Conservation (phyloP, 2,329 filamentous ascomycete species). For the Fusarium xyrophilum region DNA sequence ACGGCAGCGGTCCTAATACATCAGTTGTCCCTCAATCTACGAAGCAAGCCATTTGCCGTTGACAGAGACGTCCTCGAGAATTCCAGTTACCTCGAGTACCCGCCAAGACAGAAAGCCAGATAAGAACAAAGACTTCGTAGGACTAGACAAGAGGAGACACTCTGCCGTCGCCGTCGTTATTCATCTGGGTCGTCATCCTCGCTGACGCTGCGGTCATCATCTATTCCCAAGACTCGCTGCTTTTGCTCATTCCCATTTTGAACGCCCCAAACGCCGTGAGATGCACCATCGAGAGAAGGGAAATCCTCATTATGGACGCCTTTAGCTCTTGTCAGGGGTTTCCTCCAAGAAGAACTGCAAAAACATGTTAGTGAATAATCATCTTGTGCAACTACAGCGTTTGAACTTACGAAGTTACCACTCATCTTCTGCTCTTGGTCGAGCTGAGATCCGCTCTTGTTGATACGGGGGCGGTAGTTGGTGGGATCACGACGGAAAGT, state of each 20-base stretch:
- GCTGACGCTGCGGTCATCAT: slow-evolving; percentile 59
- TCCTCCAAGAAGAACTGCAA: slow-evolving; percentile 93
- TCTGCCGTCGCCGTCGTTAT: slow-evolving; percentile 64
- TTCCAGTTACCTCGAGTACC: slow-evolving; percentile 2
- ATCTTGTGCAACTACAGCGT: background rate
- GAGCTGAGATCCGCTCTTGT: slow-evolving; percentile 94
- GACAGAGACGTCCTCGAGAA: background rate
- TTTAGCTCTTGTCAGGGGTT: slow-evolving; percentile 60
- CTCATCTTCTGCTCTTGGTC: slow-evolving; percentile 95
- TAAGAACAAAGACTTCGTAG: slow-evolving; percentile 49
- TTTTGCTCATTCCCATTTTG: slow-evolving; percentile 51
- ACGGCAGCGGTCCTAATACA: slow-evolving; percentile 69
- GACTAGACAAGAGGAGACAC: slow-evolving; percentile 71
- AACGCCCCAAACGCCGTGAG: slow-evolving; percentile 60
- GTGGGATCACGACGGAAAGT: slow-evolving; percentile 98
- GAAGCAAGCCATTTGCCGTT: slow-evolving; percentile 32
- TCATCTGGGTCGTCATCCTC: slow-evolving; percentile 73
- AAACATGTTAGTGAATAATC: slow-evolving; percentile 19
- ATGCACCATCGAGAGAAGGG: slow-evolving; percentile 44
- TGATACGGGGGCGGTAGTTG: slow-evolving; percentile 97
- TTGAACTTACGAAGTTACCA: slow-evolving; percentile 84
- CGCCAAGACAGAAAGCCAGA: slow-evolving; percentile 8
- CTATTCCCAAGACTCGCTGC: slow-evolving; percentile 47
- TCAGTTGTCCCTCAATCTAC: slow-evolving; percentile 66
- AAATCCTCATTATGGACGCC: slow-evolving; percentile 47